A percentile compares a stretch with the other conserved stretches of the same genome.
Evolutionary conservation across 495 filamentous ascomycete genomes (phyloP).

Genomic region (Aspergillus campestris): DNA sequence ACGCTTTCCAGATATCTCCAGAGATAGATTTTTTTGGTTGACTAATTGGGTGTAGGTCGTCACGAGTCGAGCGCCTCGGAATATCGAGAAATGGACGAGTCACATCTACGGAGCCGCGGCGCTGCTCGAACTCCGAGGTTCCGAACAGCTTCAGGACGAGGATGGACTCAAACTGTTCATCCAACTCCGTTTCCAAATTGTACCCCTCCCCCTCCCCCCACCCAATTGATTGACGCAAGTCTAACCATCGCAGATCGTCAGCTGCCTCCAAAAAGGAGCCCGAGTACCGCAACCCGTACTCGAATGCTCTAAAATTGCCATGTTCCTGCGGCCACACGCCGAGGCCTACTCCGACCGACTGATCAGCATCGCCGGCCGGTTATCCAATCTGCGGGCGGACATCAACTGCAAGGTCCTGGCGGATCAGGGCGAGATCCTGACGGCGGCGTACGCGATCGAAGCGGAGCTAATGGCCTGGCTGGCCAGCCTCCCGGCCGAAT

Average conservation of each 20-base stretch:
- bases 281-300: constrained; percentile 28
- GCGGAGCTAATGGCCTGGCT: constrained; percentile 39
- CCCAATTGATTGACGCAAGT: too few species aligned
- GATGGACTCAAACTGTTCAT: constrained; percentile 51
- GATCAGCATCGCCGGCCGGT: constrained; percentile 30
- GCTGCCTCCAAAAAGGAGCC: constrained; percentile 29
- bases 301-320: constrained; percentile 25
- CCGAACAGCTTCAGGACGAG: constrained; percentile 45
- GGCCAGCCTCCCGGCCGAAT: constrained; percentile 28
- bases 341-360: constrained; percentile 29
- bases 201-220: constrained; percentile 6
- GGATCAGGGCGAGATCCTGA: constrained; percentile 37
- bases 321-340: constrained; percentile 24
- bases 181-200: constrained; percentile 44
- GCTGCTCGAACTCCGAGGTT: constrained; percentile 48
- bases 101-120: constrained; percentile 53
- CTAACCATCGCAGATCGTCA: constrained; percentile 20
- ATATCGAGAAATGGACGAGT: constrained; percentile 46
- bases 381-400: constrained; percentile 39
- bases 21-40: background rate
- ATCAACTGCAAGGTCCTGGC: constrained; percentile 28
- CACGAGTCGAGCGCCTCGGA: constrained; percentile 34
- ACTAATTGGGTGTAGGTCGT: constrained; percentile 33
- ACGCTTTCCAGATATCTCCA: constrained; percentile 6
- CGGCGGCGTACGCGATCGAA: constrained; percentile 41